phyloP scores from a whole-genome alignment of 352 stramenopile genomes.

The Nothophytophthora sp. region DNA sequence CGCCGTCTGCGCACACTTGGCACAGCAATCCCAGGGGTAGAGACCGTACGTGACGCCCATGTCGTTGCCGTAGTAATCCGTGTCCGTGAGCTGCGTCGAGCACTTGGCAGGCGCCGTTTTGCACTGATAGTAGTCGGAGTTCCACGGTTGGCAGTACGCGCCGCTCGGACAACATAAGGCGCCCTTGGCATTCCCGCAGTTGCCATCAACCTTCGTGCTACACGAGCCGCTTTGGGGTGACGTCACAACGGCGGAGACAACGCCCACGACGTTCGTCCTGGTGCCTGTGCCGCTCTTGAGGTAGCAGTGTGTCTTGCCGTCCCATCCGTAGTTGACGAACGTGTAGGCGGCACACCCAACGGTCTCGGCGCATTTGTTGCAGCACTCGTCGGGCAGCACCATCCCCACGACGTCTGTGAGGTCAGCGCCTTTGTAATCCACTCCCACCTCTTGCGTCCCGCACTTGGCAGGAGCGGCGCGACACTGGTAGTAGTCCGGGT shows the following conservation, averaged over 20 bases:
- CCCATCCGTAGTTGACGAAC: slow-evolving; percentile 27
- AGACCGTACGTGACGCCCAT: slow-evolving; percentile 8
- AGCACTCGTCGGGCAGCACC: not conserved
- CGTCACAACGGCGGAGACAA: slow-evolving; percentile 21
- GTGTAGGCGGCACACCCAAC: slow-evolving; percentile 24
- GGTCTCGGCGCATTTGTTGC: slow-evolving; percentile 1
- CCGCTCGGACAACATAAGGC: slow-evolving; percentile 3
- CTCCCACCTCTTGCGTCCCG: slow-evolving; percentile 23
- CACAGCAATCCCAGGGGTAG: slow-evolving; percentile 4
- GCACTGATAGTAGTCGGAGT: slow-evolving; percentile 45
- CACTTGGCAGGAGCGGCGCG: slow-evolving; percentile 26
- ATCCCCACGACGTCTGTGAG: slow-evolving; percentile 21
- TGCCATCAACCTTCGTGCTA: not conserved
- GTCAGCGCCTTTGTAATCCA: slow-evolving; percentile 40
- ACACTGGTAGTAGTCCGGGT: slow-evolving; percentile 47
- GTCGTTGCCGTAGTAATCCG: slow-evolving; percentile 35
- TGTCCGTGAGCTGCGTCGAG: slow-evolving; percentile 30
- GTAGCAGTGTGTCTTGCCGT: slow-evolving; percentile 29
- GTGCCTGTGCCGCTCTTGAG: slow-evolving; percentile 23
- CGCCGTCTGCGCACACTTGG: slow-evolving; percentile 9
- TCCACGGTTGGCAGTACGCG: slow-evolving; percentile 20
- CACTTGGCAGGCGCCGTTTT: slow-evolving; percentile 30
- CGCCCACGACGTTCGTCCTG: slow-evolving; percentile 8
- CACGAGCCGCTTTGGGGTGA: slow-evolving; percentile 2
- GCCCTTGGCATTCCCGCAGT: slow-evolving; percentile 9